Base-by-base conservation (phyloP, 2,329 filamentous ascomycete genomes). In the Cryphonectria naterciae region DNA sequence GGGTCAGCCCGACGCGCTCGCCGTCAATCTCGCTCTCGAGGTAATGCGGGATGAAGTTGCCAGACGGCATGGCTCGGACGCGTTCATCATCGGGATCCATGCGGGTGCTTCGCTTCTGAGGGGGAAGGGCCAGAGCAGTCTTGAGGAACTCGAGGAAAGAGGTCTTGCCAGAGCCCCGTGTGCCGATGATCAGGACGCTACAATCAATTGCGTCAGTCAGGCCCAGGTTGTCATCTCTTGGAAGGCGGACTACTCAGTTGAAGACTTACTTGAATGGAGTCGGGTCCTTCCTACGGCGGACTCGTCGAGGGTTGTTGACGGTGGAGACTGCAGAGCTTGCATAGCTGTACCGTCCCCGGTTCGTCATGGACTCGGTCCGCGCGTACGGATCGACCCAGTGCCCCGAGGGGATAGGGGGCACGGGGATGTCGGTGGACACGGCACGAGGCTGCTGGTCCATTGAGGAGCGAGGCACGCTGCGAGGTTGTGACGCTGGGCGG, bases 121-220 rank as follows among this genome's bases (percentile, higher is more conserved):
- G 83, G n/a, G 94, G 93, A 68, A 96, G 86, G 25, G 93, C 92
- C 68, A 98, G 87, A 1, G 95, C 92, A 66, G 91, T 93, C 82
- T 94, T 94, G 75, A 99, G 90, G 79, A 99, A 98, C 75, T 98
- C 93, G 78, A 99, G 91, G 82, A 99, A 98, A 0, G 94, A 97
- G 0, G 95, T 97, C 85, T 99, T 99, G 80, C 96, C 96, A 10
- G 93, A 92, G 80, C 91, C 92, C 72, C 93, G 91, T 65, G 94
- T 92, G 72, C 96, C 96, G 77, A 98, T 89, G 72, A 99, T 91
- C 72, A 99, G 89, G 76, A 99, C 91, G 81, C 95, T 98, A 60
- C n/a, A 17, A 11, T 5, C 35, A 41, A 7, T 49, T 7, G 17
- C 17, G 63, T 74, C 69, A 65, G 68, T 52, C 37, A 66, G 25